A percentile compares a stretch with the other conserved stretches of the same genome.
Conservation (phyloP, 2,329 filamentous ascomycete genomes). For the Camptophora hylomeconis region DNA sequence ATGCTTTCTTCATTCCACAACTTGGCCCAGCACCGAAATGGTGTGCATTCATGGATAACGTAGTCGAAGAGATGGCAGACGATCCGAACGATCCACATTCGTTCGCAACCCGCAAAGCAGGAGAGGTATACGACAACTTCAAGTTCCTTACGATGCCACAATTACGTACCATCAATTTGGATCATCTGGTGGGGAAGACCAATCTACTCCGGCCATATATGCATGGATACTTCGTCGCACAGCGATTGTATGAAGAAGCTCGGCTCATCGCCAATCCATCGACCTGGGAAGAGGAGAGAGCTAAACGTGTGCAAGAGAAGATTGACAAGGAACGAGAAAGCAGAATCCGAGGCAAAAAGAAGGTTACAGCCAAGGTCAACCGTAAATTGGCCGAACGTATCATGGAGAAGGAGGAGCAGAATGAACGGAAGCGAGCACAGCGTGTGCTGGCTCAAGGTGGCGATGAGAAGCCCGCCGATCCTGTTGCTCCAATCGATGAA, state of each 20-base stretch:
- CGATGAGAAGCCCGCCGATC: conserved; percentile 32
- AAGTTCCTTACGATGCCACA: conserved; percentile 91
- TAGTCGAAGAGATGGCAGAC: conserved; percentile 98
- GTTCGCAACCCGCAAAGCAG: conserved; percentile 35
- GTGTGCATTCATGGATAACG: conserved; percentile 93
- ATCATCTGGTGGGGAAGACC: conserved; percentile 80
- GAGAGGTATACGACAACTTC: conserved; percentile 94
- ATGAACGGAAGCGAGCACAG: conserved; percentile 31
- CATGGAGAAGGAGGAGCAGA: conserved; percentile 46
- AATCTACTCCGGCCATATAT: conserved; percentile 89
- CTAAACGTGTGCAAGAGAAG: conserved; percentile 84
- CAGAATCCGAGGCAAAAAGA: conserved; percentile 86
- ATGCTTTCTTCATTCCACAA: conserved; percentile 89
- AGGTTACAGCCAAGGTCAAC: conserved; percentile 83
- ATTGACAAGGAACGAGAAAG: conserved; percentile 95
- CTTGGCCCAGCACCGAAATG: conserved; percentile 86
- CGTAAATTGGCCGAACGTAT: conserved; percentile 49
- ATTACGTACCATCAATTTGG: conserved; percentile 69
- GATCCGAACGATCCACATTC: conserved; percentile 50
- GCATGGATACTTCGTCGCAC: conserved; percentile 97
- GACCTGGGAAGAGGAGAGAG: conserved; percentile 80
- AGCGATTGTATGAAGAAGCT: conserved; percentile 90
- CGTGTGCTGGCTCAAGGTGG: conserved; percentile 42
- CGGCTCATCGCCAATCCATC: conserved; percentile 87
- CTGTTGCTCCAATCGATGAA: conserved; percentile 12